phyloP scores from a whole-genome alignment of 2,329 filamentous ascomycete species.

The Hypoxylon sp. region DNA sequence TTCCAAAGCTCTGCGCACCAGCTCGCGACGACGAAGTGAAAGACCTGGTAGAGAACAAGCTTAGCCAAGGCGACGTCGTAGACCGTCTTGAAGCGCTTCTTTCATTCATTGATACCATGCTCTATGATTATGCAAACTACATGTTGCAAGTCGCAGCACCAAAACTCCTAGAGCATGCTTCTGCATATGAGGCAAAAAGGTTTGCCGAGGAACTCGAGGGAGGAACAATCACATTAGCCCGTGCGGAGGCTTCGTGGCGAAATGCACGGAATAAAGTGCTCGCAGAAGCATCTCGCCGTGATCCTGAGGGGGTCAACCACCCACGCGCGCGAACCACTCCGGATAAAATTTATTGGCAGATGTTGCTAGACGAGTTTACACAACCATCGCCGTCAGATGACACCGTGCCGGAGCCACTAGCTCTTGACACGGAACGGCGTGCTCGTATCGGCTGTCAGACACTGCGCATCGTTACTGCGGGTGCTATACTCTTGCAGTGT shows the following conservation, averaged over 20 bases:
- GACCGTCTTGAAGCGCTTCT: slow-evolving; percentile 81
- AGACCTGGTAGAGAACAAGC: slow-evolving; percentile 72
- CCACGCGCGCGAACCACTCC: slow-evolving; percentile 72
- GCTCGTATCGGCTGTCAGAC: slow-evolving; percentile 67
- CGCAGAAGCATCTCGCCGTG: slow-evolving; percentile 74
- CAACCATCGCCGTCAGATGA: slow-evolving; percentile 67
- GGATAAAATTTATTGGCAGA: slow-evolving; percentile 80
- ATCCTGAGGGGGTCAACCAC: slow-evolving; percentile 75
- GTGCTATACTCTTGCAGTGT: slow-evolving; percentile 80
- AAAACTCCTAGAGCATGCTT: slow-evolving; percentile 76
- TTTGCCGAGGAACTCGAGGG: slow-evolving; percentile 75
- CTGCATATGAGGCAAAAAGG: slow-evolving; percentile 78
- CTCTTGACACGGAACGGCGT: slow-evolving; percentile 75
- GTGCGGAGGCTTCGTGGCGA: slow-evolving; percentile 75
- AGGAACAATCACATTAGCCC: slow-evolving; percentile 65
- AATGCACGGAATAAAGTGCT: slow-evolving; percentile 73
- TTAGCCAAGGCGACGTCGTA: slow-evolving; percentile 73
- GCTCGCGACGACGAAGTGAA: slow-evolving; percentile 83
- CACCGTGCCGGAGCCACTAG: slow-evolving; percentile 78
- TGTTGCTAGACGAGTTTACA: slow-evolving; percentile 81
- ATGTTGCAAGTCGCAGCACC: slow-evolving; percentile 79
- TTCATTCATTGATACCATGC: slow-evolving; percentile 80
- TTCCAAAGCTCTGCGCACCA: slow-evolving; percentile 84
- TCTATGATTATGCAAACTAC: slow-evolving; percentile 86
- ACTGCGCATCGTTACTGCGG: slow-evolving; percentile 76